Base-by-base conservation (phyloP, 148 eudicot species). In the Camellia granthamiana region DNA sequence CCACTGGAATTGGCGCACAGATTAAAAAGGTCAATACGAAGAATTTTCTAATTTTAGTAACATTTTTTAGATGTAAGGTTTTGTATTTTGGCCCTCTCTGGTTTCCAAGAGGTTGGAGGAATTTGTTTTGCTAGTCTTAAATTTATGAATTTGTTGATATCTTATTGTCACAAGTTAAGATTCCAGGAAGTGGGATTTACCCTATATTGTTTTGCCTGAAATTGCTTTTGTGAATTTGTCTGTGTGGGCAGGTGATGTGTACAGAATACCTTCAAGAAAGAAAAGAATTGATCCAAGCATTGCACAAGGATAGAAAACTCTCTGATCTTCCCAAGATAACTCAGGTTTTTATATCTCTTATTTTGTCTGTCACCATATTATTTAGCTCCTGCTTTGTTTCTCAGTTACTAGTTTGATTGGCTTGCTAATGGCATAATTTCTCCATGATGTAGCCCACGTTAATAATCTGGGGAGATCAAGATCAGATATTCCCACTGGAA, bases 401-500 rank as follows among this genome's bases (percentile, higher is more conserved):
- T 44, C 9, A 1, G 7, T 51, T 52, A 3, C 18, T 19, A 41
- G 5, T 69, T 43, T 72, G 13, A 42, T 16, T 19, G 16, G 10
- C 16, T 77, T 56, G 0, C 64, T 65, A 73, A 80, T n/a, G 44
- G 47, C 16, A 51, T 62, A 15, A 47, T 5, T 56, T 77, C 30
- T 68, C 67, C 7, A 38, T 82, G 18, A 41, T 92, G 87, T 84
- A 95, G 97, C 88, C 91, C 3, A 92, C 97, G 13, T 83, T 92
- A 75, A 89, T 95, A 23, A 80, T 95, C 55, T 95, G 97, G 98
- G 98, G 98, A 12, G 97, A 95, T 21, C 78, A 92, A 0, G 98
- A 95, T 86, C 89, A 86, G 74, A 72, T 95, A 65, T 95, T 95
- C 81, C 98, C 98, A 11, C 18, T 90, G 16, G 97, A 93, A 83